phyloP scores from a whole-genome alignment of 768 basidiomycete species.

The Boletus bicolor region DNA sequence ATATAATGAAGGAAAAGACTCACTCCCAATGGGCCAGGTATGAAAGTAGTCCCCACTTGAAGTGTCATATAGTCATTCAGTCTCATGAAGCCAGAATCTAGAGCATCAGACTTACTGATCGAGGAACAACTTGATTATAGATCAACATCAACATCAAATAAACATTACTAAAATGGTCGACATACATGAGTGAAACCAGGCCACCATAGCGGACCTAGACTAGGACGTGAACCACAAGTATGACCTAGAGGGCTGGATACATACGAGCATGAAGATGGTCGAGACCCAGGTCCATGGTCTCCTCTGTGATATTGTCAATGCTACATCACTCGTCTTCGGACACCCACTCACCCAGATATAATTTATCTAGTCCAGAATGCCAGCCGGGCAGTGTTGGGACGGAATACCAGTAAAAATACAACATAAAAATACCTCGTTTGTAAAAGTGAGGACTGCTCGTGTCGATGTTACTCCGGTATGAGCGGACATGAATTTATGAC shows the following conservation, averaged over 20 bases:
- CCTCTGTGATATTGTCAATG: neutral
- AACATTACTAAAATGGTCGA: neutral
- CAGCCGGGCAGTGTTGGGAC: neutral
- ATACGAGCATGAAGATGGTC: conserved; percentile 1
- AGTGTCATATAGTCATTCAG: neutral
- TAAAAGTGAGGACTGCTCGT: conserved; percentile 6
- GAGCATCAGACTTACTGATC: neutral
- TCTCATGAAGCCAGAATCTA: no score
- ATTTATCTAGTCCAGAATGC: neutral
- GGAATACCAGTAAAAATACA: neutral
- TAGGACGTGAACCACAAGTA: neutral
- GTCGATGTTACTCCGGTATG: neutral
- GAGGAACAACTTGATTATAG: neutral
- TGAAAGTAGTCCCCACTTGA: neutral
- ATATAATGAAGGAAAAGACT: neutral
- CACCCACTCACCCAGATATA: conserved; percentile 5
- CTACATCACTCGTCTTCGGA: neutral
- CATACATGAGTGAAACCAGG: neutral
- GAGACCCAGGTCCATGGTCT: conserved; percentile 9
- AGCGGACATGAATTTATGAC: neutral
- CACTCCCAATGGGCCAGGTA: conserved; percentile 8
- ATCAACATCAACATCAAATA: neutral
- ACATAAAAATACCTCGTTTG: conserved; percentile 1
- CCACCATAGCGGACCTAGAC: conserved; percentile 12
- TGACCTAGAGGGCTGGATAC: neutral